Percentiles rank a stretch among this genome's conserved stretches.
phyloP scores from a whole-genome alignment of 257 asterid genomes.

The Ehretia macrophylla region DNA sequence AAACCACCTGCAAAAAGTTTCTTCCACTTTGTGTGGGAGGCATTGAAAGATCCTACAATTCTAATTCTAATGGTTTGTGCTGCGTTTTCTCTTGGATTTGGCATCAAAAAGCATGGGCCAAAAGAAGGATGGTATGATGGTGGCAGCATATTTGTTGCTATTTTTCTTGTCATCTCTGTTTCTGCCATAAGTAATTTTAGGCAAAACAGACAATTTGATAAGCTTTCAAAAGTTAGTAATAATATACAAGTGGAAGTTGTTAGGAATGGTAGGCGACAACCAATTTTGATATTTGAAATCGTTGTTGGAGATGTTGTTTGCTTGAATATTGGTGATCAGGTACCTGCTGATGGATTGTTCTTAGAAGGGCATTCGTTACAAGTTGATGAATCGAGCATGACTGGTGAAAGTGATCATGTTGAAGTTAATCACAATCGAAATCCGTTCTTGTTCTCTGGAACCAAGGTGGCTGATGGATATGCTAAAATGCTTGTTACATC shows the following conservation, averaged over 20 bases:
- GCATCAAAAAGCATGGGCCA: slow-evolving; percentile 8
- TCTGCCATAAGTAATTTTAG: slow-evolving; percentile 1
- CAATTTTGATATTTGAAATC: slow-evolving; percentile 7
- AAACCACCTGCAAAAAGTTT: slow-evolving; percentile 3
- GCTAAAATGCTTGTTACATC: slow-evolving; percentile 14
- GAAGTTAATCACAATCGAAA: neutral
- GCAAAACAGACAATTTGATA: slow-evolving; percentile 4
- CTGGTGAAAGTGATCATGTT: slow-evolving; percentile 14
- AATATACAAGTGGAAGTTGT: slow-evolving; percentile 7
- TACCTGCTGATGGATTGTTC: slow-evolving; percentile 25
- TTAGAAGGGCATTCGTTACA: slow-evolving; percentile 20
- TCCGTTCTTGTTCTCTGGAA: slow-evolving; percentile 21
- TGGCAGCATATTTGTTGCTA: slow-evolving; percentile 8
- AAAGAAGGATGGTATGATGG: slow-evolving; percentile 14
- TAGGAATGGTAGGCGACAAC: slow-evolving; percentile 4
- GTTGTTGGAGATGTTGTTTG: slow-evolving; percentile 19
- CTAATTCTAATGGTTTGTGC: slow-evolving; percentile 11
- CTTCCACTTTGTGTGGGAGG: slow-evolving; percentile 1
- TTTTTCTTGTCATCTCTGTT: slow-evolving; percentile 9
- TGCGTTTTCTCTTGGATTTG: slow-evolving; percentile 9
- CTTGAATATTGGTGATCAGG: slow-evolving; percentile 24
- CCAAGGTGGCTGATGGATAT: slow-evolving; percentile 23
- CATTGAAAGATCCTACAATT: slow-evolving; percentile 6
- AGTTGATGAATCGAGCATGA: slow-evolving; percentile 28
- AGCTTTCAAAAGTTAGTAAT: neutral